phyloP scores from a whole-genome alignment of 2,329 filamentous ascomycete species.

The Venturia nashicola region DNA sequence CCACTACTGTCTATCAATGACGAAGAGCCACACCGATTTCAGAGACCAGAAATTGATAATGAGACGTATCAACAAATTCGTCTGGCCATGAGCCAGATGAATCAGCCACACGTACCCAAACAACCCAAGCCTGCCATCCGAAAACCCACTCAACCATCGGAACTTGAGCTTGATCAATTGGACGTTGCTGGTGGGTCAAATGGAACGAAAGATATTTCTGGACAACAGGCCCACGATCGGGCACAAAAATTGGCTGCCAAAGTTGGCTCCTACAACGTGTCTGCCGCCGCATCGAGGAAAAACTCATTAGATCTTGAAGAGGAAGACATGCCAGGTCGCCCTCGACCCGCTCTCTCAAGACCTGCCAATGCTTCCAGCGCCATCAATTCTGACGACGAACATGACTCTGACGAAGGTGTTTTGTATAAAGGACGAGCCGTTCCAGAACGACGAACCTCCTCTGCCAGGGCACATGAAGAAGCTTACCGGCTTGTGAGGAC shows the following conservation, averaged over 20 bases:
- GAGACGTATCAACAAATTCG: neutral
- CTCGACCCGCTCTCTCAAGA: neutral
- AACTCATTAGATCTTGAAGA: neutral
- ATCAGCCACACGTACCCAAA: neutral
- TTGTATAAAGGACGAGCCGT: neutral
- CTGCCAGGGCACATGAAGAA: neutral
- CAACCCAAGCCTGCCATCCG: constrained; percentile 4
- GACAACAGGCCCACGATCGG: constrained; percentile 6
- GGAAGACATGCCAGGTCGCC: neutral
- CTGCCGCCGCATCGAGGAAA: neutral
- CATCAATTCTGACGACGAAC: neutral
- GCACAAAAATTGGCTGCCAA: constrained; percentile 5
- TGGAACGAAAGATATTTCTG: neutral
- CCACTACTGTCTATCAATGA: neutral
- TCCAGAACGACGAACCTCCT: neutral
- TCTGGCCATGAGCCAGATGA: neutral
- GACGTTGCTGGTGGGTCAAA: neutral
- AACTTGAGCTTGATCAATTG: constrained; percentile 3
- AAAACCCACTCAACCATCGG: neutral
- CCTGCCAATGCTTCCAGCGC: neutral
- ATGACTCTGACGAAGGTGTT: constrained; percentile 2
- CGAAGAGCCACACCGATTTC: neutral
- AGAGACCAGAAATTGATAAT: neutral
- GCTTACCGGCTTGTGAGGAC: constrained; percentile 3
- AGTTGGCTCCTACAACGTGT: constrained; percentile 7